These are phyloP conservation scores for Neurospora tetraspora DNA, from an alignment of 495 filamentous ascomycete genomes.

Conservation along the genomic window DNA sequence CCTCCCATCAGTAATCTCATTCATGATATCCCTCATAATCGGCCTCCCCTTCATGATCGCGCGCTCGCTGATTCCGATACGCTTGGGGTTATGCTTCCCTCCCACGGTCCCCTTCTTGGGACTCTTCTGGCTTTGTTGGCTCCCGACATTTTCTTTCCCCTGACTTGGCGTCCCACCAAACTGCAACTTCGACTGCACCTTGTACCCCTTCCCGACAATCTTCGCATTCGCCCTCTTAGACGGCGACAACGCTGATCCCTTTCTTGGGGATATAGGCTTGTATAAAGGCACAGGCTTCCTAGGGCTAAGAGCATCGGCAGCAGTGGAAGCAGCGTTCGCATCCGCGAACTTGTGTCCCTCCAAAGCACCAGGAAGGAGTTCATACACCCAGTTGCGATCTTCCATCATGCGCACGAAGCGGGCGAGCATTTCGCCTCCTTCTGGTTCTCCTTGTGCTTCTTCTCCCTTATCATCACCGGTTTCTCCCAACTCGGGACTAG, in stretches of 20 bases:
- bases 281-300: neutral
- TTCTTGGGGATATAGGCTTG: neutral
- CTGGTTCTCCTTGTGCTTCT: slow-evolving; percentile 22
- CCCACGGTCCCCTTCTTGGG: slow-evolving; percentile 6
- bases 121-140: slow-evolving; percentile 2
- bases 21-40: slow-evolving; percentile 38
- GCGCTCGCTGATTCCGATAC: slow-evolving; percentile 20
- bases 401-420: slow-evolving; percentile 71
- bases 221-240: neutral
- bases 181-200: neutral
- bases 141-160: neutral
- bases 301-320: neutral
- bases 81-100: neutral
- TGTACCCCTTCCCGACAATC: neutral
- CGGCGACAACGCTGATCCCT: neutral
- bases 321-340: slow-evolving; percentile 21
- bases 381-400: slow-evolving; percentile 60
- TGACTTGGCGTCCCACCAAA: neutral
- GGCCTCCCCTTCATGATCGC: slow-evolving; percentile 30
- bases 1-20: slow-evolving; percentile 33
- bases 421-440: slow-evolving; percentile 51
- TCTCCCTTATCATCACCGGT: neutral
- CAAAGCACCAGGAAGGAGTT: slow-evolving; percentile 52
- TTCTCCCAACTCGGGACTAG: slow-evolving; percentile 12
- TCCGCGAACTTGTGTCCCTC: slow-evolving; percentile 59